These are phyloP conservation scores for Schwanniomyces yamadae DNA, from an alignment of 805 yeast genomes.

Conservation along the genomic window DNA sequence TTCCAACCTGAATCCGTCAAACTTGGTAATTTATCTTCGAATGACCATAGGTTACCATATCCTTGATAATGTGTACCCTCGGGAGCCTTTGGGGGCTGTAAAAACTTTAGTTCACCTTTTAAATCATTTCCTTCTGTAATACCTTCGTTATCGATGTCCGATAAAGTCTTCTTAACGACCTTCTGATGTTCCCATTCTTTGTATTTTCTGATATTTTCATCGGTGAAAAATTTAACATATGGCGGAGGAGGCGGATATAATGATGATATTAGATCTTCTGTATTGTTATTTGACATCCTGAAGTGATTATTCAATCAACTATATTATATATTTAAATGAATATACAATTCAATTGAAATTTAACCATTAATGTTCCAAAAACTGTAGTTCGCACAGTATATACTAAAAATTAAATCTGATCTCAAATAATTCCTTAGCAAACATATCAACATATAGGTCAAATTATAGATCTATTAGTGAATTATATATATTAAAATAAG, in stretches of 20 bases:
- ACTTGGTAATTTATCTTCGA: constrained; percentile 72
- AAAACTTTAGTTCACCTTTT: constrained; percentile 49
- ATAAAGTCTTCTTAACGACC: constrained; percentile 23
- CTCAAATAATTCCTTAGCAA: no score
- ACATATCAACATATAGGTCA: no score
- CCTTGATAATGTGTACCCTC: constrained; percentile 69
- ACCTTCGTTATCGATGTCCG: constrained; percentile 13
- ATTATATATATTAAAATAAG: background rate
- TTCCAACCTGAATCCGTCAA: constrained; percentile 73
- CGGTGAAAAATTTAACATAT: constrained; percentile 69
- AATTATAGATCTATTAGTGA: background rate
- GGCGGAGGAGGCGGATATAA: constrained; percentile 96
- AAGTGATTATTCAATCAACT: no score
- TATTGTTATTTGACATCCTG: constrained; percentile 8
- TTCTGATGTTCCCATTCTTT: constrained; percentile 26
- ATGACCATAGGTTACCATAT: constrained; percentile 89
- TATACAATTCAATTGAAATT: no score
- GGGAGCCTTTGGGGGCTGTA: constrained; percentile 67
- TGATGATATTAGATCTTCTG: constrained; percentile 52
- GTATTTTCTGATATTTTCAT: constrained; percentile 56
- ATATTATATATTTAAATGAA: no score
- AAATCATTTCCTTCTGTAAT: constrained; percentile 3
- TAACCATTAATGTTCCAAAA: no score
- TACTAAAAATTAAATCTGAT: no score
- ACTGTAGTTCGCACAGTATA: no score